Conservation (phyloP, 2,329 filamentous ascomycete genomes). For the Hypoxylon rubiginosum region DNA sequence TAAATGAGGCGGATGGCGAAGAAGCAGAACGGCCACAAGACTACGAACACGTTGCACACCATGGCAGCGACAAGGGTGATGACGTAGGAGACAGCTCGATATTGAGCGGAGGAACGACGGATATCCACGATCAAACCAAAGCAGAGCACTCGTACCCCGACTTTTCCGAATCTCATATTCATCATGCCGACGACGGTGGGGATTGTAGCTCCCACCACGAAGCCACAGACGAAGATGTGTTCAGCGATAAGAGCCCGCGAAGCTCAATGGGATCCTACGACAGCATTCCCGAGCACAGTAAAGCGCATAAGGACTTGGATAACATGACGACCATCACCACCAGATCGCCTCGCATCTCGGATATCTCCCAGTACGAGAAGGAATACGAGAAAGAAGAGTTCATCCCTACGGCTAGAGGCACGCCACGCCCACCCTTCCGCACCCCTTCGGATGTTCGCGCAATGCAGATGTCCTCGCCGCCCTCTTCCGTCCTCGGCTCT, state of each 20-base stretch:
- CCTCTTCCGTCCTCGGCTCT: conserved; percentile 67
- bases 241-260: conserved; percentile 69
- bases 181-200: conserved; percentile 51
- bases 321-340: conserved; percentile 53
- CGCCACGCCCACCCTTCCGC: conserved; percentile 74
- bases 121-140: conserved; percentile 45
- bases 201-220: conserved; percentile 66
- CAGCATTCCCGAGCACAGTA: conserved; percentile 51
- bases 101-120: conserved; percentile 51
- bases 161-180: conserved; percentile 32
- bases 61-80: conserved; percentile 43
- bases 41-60: conserved; percentile 65
- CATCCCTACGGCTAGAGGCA: conserved; percentile 68
- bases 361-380: conserved; percentile 63
- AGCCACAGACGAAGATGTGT: conserved; percentile 67
- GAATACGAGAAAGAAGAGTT: conserved; percentile 63
- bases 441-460: conserved; percentile 78
- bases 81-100: conserved; percentile 50
- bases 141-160: conserved; percentile 51
- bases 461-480: conserved; percentile 78
- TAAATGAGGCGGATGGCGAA: conserved; percentile 23
- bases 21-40: conserved; percentile 62
- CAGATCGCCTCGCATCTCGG: conserved; percentile 62
- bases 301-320: conserved; percentile 47
- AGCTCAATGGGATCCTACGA: conserved; percentile 69